Evolutionary conservation across 768 basidiomycete genomes (phyloP).

Genomic region (Mycena crocata): DNA sequence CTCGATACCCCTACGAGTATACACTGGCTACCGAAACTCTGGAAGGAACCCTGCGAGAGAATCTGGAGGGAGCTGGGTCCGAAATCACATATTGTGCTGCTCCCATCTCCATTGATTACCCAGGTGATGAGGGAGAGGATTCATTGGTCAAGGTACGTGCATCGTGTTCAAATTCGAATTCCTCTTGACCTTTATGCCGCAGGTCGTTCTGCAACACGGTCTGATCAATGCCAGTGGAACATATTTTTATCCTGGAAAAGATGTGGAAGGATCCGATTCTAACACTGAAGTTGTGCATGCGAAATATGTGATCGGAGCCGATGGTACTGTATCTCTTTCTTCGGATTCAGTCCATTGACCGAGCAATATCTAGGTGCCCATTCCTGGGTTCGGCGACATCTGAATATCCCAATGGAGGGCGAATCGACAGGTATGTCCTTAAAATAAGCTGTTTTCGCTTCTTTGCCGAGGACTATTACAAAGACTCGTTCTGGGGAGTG

Average conservation of each 20-base stretch:
- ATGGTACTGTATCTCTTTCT: constrained; percentile 25
- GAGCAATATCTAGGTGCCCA: constrained; percentile 32
- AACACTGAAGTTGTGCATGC: constrained; percentile 28
- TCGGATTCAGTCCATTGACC: not conserved
- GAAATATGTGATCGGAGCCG: constrained; percentile 38
- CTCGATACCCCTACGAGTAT: constrained; percentile 11
- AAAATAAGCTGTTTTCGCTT: not conserved
- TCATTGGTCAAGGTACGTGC: not conserved
- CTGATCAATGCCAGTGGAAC: not conserved
- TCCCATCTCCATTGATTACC: not conserved
- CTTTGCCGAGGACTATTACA: not conserved
- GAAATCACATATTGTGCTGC: not conserved
- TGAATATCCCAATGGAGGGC: constrained; percentile 33
- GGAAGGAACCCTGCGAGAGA: constrained; percentile 11
- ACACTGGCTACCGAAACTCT: constrained; percentile 7
- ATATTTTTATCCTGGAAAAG: not conserved
- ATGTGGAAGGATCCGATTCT: not conserved
- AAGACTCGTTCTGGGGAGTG: constrained; percentile 37
- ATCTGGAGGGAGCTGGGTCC: constrained; percentile 1
- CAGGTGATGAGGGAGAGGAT: not conserved
- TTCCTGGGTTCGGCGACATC: constrained; percentile 35
- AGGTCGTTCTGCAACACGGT: constrained; percentile 1
- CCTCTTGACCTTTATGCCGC: not conserved
- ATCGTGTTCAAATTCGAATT: not conserved
- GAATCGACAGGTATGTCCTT: constrained; percentile 18